Base-by-base conservation (phyloP, 129 eudicot species). In the Tagetes patula region DNA sequence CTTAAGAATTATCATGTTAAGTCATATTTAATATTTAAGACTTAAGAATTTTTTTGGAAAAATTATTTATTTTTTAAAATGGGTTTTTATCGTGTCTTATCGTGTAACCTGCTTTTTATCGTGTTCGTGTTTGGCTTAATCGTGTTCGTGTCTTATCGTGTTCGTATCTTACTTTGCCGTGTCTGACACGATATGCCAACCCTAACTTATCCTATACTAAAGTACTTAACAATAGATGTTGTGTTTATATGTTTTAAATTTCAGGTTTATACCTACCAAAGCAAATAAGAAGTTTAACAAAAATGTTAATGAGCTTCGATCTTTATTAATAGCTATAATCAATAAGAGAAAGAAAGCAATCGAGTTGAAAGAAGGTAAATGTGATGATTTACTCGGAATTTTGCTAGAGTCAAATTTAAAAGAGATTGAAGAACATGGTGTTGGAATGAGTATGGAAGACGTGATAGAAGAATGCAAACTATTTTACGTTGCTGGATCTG, bases 381-480 rank as follows among this genome's bases (percentile, higher is more conserved):
- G 69, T 48, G 83, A 82, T n/a, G 91, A 86, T 49, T 75, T 82
- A 37, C 72, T 82, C 42, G 86, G 86, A 52, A 73, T 78, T 54
- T 48, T 82, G 43, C 62, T 82, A 65, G 71, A 82, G 10, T 82
- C 86, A 1, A 73, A 73, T 31, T 27, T 27, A 1, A 65, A 77
- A 47, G 78, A 76, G 65, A 69, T 72, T 3, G 52, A 81, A 64
- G 80, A 76, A 62, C 6, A 53, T 52, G 79, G 77, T 37, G 71
- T 45, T n/a, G 79, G 80, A 34, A 45, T 81, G 71, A 65, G 70
- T 10, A 75, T 70, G 70, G 75, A 72, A 30, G 82, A 84, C 0
- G 80, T 80, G 70, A 84, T 84, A 14, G 87, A 76, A 54, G 84
- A 84, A 70, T 80, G 85, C 74, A 84, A 84, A 39, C 60, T 80